Base-by-base conservation (phyloP, 805 yeast species). In the Pichia scutulata region DNA sequence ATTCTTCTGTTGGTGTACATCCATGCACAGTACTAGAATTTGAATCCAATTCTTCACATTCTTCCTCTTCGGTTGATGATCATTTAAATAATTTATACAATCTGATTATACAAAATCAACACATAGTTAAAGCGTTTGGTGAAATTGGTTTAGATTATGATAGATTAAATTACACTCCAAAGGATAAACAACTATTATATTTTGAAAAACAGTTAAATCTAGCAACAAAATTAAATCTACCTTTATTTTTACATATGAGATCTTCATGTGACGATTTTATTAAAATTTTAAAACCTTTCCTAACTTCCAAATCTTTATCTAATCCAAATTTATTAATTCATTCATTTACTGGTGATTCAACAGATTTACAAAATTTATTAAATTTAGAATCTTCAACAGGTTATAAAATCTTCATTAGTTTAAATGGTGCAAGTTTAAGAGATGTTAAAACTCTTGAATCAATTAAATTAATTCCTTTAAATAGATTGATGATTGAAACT, bases 111-210 rank as follows among this genome's bases (percentile, higher is more conserved):
- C 57, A 68, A 28, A 60, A 69, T 9, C 56, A 62, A 14, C 85
- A 85, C 1, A 58, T 69, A 3, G 84, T 93, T 25, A 77, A 77
- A 59, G 93, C 97, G 1, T 84, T 90, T 69, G 99, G 99, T 14
- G 99, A 93, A 67, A 81, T 93, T 46, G 99, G 99, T 0, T 71
- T 93, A 44, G 99, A 93, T 63, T 92, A 90, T 63, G 99, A 93
- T 66, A 71, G 99, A 52, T 69, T 93, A 46, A 83, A 86, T 58
- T 86, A 80, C 60, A 79, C 97, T 0, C 71, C 86, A 2, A 79
- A 73, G 50, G 82, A 77, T 7, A 77, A 79, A 54, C 99, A 93
- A 64, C 57, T 69, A 39, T 60, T 72, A 24, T 86, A 80, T 67
- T 93, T 93, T 61, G 75, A 73, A 54, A 71, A 72, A 54, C 99